Conservation (phyloP, 345 rosid genomes). For the Arabidopsis suecica region DNA sequence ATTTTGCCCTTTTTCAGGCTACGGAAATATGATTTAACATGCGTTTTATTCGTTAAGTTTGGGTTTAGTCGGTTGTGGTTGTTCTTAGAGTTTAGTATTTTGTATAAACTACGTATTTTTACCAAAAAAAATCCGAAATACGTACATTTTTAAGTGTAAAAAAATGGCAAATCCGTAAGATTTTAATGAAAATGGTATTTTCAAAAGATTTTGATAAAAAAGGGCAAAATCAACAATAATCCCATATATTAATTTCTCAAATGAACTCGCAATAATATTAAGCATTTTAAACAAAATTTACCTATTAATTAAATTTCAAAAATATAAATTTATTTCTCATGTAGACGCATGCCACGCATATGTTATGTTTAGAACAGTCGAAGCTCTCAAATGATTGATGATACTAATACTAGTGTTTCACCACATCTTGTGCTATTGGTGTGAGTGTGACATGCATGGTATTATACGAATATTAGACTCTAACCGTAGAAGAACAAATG, state of each 20-base stretch:
- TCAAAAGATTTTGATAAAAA: too few relatives aligned
- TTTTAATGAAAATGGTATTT: too few relatives aligned
- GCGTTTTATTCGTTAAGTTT: too few relatives aligned
- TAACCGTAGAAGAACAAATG: background rate
- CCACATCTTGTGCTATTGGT: background rate
- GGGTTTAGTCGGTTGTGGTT: too few relatives aligned
- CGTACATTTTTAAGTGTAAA: too few relatives aligned
- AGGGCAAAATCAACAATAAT: too few relatives aligned
- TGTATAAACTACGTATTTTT: too few relatives aligned
- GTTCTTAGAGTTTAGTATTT: too few relatives aligned
- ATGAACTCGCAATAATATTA: background rate
- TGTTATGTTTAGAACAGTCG: background rate
- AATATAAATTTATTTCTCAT: background rate
- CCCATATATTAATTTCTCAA: background rate
- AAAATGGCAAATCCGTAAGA: too few relatives aligned
- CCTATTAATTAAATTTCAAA: background rate
- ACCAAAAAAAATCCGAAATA: too few relatives aligned
- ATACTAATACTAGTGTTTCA: background rate
- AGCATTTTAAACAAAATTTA: background rate
- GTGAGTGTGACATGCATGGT: background rate
- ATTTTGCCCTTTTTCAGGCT: too few relatives aligned
- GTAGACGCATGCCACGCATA: background rate
- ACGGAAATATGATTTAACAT: too few relatives aligned
- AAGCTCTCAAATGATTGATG: constrained; percentile 3
- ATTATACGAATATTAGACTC: background rate